A percentile compares a stretch with the other conserved stretches of the same genome.
Conservation (phyloP, 164 flowering plant species). For the Saururus chinensis region DNA sequence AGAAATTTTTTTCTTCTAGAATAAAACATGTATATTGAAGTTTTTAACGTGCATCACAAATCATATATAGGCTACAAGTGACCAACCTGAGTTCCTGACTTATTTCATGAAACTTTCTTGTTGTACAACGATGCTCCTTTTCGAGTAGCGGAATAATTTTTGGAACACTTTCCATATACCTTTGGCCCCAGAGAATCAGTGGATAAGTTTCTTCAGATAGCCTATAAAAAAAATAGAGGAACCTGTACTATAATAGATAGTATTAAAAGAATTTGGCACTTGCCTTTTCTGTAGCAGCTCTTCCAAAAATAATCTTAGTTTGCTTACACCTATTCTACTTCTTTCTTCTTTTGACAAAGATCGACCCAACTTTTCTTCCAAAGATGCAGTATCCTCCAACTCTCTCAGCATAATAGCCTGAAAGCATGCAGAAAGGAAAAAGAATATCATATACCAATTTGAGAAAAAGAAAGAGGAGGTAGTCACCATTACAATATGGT, state of each 20-base stretch:
- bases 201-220: not conserved
- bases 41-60: not conserved
- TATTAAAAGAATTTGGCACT: not conserved
- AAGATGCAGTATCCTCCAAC: conserved; percentile 61
- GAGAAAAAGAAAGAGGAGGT: not conserved
- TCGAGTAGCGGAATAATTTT: conserved; percentile 90
- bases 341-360: conserved; percentile 70
- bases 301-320: conserved; percentile 73
- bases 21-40: no score
- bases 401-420: conserved; percentile 80
- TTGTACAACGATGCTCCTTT: conserved; percentile 63
- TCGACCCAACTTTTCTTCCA: conserved; percentile 84
- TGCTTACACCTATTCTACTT: conserved; percentile 86
- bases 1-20: no score
- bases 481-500: not conserved
- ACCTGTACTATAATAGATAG: not conserved
- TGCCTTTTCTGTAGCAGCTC: conserved; percentile 80
- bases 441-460: not conserved
- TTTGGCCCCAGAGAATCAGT: conserved; percentile 15
- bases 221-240: not conserved
- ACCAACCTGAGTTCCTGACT: conserved; percentile 76
- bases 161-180: conserved; percentile 92
- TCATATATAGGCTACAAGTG: not conserved
- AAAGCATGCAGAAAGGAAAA: not conserved
- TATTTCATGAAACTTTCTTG: conserved; percentile 63